Evolutionary conservation across 2,329 filamentous ascomycete genomes (phyloP).

Genomic region (Trichoderma gracile): DNA sequence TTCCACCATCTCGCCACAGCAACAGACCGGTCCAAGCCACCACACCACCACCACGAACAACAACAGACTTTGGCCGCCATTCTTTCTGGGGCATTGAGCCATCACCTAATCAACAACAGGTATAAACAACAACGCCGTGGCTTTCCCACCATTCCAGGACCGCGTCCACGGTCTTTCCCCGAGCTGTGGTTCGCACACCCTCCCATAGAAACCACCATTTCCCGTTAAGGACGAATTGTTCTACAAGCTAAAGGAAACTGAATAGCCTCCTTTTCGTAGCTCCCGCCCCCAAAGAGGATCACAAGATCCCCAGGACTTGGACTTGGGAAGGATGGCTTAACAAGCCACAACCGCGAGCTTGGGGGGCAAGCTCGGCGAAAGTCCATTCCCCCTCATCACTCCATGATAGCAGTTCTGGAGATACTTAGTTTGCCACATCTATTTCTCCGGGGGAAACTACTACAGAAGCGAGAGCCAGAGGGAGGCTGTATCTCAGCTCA

Average conservation of each 20-base stretch:
- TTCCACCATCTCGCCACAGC: not conserved
- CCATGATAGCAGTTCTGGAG: no score
- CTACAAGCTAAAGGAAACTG: not conserved
- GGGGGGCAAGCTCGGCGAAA: not conserved
- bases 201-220: no score
- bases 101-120: not conserved
- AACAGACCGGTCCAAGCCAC: not conserved
- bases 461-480: not conserved
- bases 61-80: slow-evolving; percentile 12
- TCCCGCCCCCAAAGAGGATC: not conserved
- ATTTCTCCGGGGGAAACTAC: slow-evolving; percentile 9
- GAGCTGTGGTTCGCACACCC: no score
- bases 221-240: no score
- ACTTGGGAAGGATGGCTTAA: not conserved
- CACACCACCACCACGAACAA: not conserved
- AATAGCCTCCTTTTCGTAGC: not conserved
- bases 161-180: not conserved
- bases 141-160: not conserved
- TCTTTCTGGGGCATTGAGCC: no score
- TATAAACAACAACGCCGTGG: not conserved
- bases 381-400: not conserved
- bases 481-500: not conserved
- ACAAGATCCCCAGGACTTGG: not conserved
- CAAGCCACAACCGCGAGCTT: slow-evolving; percentile 13
- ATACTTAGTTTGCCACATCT: not conserved